A percentile compares a stretch with the other conserved stretches of the same genome.
Conservation (phyloP, 139 green algal species). For the Nannochloris sp. region DNA sequence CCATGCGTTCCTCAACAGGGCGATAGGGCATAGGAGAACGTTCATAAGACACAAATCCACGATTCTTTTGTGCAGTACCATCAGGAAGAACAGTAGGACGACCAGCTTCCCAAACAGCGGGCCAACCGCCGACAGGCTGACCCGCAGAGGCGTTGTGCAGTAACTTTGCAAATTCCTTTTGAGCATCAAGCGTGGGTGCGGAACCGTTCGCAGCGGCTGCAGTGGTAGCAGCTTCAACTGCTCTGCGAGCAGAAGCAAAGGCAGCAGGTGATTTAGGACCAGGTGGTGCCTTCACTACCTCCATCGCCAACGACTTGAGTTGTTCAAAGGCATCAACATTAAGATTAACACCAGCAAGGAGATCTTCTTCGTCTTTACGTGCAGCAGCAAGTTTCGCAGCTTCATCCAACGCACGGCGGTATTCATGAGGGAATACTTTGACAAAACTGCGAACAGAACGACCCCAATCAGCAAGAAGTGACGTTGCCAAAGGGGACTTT, state of each 20-base stretch:
- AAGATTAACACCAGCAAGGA: slow-evolving; percentile 27
- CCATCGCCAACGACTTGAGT: slow-evolving; percentile 59
- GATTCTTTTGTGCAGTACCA: slow-evolving; percentile 53
- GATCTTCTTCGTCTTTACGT: slow-evolving; percentile 44
- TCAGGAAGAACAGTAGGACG: slow-evolving; percentile 51
- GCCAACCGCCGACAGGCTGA: slow-evolving; percentile 38
- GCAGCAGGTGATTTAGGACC: not conserved
- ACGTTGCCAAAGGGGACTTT: slow-evolving; percentile 39
- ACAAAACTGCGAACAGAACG: slow-evolving; percentile 45
- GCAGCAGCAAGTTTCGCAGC: slow-evolving; percentile 38
- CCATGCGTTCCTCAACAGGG: slow-evolving; percentile 65
- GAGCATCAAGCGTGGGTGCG: not conserved
- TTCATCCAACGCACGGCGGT: slow-evolving; percentile 52
- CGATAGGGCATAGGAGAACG: slow-evolving; percentile 78
- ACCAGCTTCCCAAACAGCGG: slow-evolving; percentile 59
- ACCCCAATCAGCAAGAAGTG: slow-evolving; percentile 71
- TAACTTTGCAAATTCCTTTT: slow-evolving; percentile 38
- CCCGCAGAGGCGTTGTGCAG: slow-evolving; percentile 45
- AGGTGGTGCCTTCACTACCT: slow-evolving; percentile 6
- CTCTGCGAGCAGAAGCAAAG: not conserved
- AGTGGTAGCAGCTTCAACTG: not conserved
- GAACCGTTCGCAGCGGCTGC: too few relatives aligned
- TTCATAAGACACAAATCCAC: slow-evolving; percentile 87
- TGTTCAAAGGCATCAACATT: slow-evolving; percentile 72
- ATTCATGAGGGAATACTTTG: slow-evolving; percentile 73